A percentile compares a stretch with the other conserved stretches of the same genome.
Evolutionary conservation across 225 moss, liverwort and hornwort species (phyloP).

Genomic region (Bryoerythrophyllum caledonicum): DNA sequence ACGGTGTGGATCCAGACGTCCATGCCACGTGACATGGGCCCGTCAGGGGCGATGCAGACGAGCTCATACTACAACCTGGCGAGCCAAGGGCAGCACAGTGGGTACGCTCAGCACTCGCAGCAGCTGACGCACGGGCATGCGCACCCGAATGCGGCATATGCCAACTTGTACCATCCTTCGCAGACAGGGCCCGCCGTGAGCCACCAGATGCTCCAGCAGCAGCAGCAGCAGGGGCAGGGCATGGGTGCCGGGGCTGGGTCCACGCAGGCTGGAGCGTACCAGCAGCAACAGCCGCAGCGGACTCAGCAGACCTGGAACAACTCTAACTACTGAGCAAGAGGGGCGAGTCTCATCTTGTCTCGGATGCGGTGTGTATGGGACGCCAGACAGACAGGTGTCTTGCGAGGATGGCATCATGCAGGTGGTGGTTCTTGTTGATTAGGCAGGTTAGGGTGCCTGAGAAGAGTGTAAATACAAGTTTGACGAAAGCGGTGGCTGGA

Average conservation of each 20-base stretch:
- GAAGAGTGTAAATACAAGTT: constrained; percentile 59
- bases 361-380: constrained; percentile 27
- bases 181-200: constrained; percentile 69
- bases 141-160: constrained; percentile 71
- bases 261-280: constrained; percentile 65
- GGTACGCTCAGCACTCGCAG: constrained; percentile 68
- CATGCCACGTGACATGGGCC: constrained; percentile 54
- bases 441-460: constrained; percentile 57
- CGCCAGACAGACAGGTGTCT: constrained; percentile 26
- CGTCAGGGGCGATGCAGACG: constrained; percentile 77
- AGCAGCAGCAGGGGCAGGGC: constrained; percentile 41
- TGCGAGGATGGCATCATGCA: constrained; percentile 19
- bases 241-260: constrained; percentile 68
- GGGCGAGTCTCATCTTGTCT: not conserved
- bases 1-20: constrained; percentile 76
- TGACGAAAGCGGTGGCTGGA: constrained; percentile 29
- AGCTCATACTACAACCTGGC: constrained; percentile 91
- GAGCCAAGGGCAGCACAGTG: constrained; percentile 89
- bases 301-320: constrained; percentile 83
- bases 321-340: constrained; percentile 56
- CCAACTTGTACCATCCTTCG: constrained; percentile 89
- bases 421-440: constrained; percentile 54
- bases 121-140: constrained; percentile 71
- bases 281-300: constrained; percentile 92
- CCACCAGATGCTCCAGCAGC: constrained; percentile 91